These are phyloP conservation scores for Tetrapisispora pingtungensis DNA, from an alignment of 805 yeast species.

Conservation along the genomic window DNA sequence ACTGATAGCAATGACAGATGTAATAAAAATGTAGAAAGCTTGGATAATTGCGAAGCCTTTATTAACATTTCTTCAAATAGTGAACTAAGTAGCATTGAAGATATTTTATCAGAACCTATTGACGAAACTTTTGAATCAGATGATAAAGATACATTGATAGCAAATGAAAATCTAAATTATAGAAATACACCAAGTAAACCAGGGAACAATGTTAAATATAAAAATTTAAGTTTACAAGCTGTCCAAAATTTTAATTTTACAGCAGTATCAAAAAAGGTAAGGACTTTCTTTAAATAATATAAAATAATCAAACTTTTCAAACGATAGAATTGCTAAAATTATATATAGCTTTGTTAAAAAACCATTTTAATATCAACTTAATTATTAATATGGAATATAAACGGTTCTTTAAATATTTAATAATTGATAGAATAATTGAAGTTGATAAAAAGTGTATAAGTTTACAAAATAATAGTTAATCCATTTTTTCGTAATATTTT, in stretches of 20 bases:
- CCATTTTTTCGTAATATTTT: too few species aligned
- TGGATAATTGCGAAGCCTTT: slow-evolving; percentile 10
- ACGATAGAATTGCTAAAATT: neutral
- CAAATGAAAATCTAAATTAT: neutral
- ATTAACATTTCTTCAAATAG: slow-evolving; percentile 23
- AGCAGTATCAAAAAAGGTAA: slow-evolving; percentile 15
- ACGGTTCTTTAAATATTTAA: too few species aligned
- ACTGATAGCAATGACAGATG: neutral
- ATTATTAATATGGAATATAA: too few species aligned
- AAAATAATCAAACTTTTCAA: neutral
- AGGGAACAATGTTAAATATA: neutral
- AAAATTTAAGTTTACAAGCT: slow-evolving; percentile 2
- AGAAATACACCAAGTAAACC: neutral
- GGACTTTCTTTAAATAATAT: slow-evolving; percentile 16
- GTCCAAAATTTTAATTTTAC: slow-evolving; percentile 12
- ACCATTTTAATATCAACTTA: too few species aligned
- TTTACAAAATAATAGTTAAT: too few species aligned
- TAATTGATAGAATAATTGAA: too few species aligned
- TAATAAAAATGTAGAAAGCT: neutral
- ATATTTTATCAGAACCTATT: slow-evolving; percentile 7
- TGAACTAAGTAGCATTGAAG: slow-evolving; percentile 25
- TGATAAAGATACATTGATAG: neutral
- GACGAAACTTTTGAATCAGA: neutral
- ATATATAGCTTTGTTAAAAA: too few species aligned
- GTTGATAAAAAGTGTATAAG: too few species aligned